A percentile compares a stretch with the other conserved stretches of the same genome.
Evolutionary conservation across 495 filamentous ascomycete species (phyloP).

Genomic region (Hyaloscypha finlandica): DNA sequence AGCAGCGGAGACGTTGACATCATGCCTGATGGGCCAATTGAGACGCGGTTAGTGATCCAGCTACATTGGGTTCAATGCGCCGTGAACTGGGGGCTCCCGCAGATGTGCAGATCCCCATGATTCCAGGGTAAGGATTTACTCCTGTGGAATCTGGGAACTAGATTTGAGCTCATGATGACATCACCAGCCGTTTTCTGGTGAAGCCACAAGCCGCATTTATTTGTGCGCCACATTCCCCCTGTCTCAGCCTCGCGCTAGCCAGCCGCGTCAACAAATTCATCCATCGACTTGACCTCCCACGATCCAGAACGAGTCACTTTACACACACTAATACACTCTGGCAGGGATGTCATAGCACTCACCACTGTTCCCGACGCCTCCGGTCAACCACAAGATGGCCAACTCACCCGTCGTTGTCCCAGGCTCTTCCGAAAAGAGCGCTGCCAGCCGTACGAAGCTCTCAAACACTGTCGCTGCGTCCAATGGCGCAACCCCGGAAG

Average conservation of each 20-base stretch:
- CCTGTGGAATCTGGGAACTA: no score
- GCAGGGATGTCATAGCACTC: not conserved
- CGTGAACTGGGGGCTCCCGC: no score
- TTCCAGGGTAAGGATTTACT: no score
- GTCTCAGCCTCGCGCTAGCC: not conserved
- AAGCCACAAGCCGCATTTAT: no score
- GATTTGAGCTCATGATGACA: no score
- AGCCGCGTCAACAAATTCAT: not conserved
- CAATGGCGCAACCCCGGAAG: constrained; percentile 18
- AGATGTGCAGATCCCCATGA: no score
- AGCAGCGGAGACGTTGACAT: no score
- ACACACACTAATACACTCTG: not conserved
- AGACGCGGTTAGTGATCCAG: no score
- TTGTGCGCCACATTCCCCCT: not conserved
- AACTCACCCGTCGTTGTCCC: constrained; percentile 31
- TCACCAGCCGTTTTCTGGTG: no score
- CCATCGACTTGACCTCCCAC: no score
- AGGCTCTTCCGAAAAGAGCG: constrained; percentile 15
- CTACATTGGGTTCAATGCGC: no score
- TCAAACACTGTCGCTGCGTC: constrained; percentile 12
- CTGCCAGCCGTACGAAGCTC: constrained; percentile 18
- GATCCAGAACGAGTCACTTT: not conserved
- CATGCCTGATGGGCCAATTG: no score
- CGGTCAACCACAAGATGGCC: constrained; percentile 22
- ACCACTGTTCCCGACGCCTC: not conserved